These are phyloP conservation scores for Sugiyamaella paludigena DNA, from an alignment of 1,139 yeast species.

Conservation along the genomic window DNA sequence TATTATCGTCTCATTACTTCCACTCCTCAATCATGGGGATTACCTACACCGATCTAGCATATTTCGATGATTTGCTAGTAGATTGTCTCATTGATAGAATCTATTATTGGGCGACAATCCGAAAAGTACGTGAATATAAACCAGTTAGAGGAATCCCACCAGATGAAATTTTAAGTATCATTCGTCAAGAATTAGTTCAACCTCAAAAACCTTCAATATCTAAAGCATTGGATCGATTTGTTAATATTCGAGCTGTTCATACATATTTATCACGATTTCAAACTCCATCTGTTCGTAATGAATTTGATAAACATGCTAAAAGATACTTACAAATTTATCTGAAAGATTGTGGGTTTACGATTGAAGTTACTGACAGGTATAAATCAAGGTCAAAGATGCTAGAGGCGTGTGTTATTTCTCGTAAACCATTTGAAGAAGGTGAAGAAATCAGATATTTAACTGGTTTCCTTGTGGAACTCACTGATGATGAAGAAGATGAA, in stretches of 20 bases:
- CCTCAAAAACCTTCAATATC: constrained; percentile 19
- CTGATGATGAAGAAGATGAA: constrained; percentile 37
- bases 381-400: constrained; percentile 29
- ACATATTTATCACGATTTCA: constrained; percentile 34
- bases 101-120: constrained; percentile 38
- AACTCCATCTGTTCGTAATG: constrained; percentile 28
- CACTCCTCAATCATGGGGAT: constrained; percentile 12
- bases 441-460: constrained; percentile 39
- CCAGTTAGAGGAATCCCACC: constrained; percentile 30
- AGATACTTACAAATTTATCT: constrained; percentile 41
- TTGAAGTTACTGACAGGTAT: constrained; percentile 46
- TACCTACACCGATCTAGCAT: constrained; percentile 47
- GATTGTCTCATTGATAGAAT: constrained; percentile 39
- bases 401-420: constrained; percentile 46
- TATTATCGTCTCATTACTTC: too few relatives aligned
- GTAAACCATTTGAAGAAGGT: constrained; percentile 35
- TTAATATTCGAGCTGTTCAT: constrained; percentile 33
- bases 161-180: constrained; percentile 25
- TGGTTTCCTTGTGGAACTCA: constrained; percentile 42
- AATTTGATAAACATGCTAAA: constrained; percentile 41
- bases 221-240: constrained; percentile 34
- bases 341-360: constrained; percentile 43
- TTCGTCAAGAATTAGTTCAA: constrained; percentile 26
- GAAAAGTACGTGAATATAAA: constrained; percentile 37
- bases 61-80: constrained; percentile 46